Conservation (phyloP, 345 rosid species). For the Gossypium bickii region DNA sequence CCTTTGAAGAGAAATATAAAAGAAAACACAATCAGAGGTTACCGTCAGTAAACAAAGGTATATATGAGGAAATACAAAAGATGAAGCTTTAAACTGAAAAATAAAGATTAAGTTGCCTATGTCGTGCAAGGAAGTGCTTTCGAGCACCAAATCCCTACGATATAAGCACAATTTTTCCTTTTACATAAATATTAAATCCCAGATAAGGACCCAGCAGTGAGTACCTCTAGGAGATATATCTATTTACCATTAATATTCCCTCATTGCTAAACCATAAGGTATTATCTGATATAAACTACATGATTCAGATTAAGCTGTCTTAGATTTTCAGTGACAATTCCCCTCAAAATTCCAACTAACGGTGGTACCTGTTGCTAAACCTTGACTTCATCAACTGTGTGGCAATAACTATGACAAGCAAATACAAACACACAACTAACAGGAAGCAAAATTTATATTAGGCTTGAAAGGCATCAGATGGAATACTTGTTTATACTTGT, state of each 20-base stretch:
- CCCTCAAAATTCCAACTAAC: not conserved
- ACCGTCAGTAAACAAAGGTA: not conserved
- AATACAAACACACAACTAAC: not conserved
- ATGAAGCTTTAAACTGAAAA: not conserved
- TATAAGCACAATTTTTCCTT: not conserved
- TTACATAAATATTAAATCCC: not conserved
- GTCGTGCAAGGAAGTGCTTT: not conserved
- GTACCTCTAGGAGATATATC: not conserved
- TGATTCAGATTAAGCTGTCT: not conserved
- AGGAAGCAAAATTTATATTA: not conserved
- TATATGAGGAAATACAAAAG: not conserved
- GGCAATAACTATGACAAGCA: not conserved
- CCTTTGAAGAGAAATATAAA: not conserved
- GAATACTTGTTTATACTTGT: slow-evolving; percentile 58
- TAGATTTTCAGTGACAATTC: not conserved
- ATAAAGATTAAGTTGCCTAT: slow-evolving; percentile 3
- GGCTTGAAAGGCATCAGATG: slow-evolving; percentile 2
- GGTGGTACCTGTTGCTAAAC: not conserved
- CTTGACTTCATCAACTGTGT: not conserved
- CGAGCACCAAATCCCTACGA: not conserved
- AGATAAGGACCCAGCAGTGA: not conserved
- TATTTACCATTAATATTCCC: not conserved
- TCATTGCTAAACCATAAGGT: not conserved
- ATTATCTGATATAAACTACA: not conserved
- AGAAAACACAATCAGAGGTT: not conserved